These are phyloP conservation scores for Afroboletus lepidellus DNA, from an alignment of 1,284 basidiomycete species.

Conservation along the genomic window DNA sequence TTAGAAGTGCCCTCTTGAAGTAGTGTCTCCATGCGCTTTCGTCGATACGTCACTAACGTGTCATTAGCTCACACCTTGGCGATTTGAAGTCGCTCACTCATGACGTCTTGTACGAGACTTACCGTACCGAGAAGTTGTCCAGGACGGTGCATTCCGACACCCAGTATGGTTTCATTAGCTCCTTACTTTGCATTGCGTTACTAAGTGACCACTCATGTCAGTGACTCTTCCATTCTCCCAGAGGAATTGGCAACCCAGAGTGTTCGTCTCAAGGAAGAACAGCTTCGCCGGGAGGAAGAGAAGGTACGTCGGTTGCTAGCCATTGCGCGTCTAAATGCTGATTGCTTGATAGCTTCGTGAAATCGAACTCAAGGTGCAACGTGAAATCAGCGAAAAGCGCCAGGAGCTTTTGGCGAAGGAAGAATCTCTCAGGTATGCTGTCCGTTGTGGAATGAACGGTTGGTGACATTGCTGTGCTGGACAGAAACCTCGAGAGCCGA, in stretches of 20 bases:
- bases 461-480: conserved; percentile 14
- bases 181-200: conserved; percentile 3
- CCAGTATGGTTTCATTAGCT: conserved; percentile 50
- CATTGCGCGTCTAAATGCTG: conserved; percentile 6
- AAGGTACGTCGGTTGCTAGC: conserved; percentile 51
- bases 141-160: conserved; percentile 86
- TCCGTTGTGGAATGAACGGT: background rate
- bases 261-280: conserved; percentile 97
- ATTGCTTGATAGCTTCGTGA: conserved; percentile 73
- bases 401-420: conserved; percentile 95
- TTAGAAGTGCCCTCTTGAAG: conserved; percentile 89
- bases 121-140: conserved; percentile 98
- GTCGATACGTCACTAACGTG: conserved; percentile 8
- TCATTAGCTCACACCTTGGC: conserved; percentile 82
- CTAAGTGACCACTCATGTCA: conserved; percentile 32
- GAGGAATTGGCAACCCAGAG: conserved; percentile 97
- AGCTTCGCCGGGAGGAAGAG: conserved; percentile 95
- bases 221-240: conserved; percentile 86
- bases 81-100: conserved; percentile 96
- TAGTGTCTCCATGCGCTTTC: conserved; percentile 36
- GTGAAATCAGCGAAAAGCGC: conserved; percentile 98
- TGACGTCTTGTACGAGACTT: conserved; percentile 93
- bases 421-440: conserved; percentile 74
- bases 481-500: conserved; percentile 85
- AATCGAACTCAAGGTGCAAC: conserved; percentile 96